phyloP scores from a whole-genome alignment of 2,329 filamentous ascomycete genomes.

The Stagonosporopsis cucurbitacearum region DNA sequence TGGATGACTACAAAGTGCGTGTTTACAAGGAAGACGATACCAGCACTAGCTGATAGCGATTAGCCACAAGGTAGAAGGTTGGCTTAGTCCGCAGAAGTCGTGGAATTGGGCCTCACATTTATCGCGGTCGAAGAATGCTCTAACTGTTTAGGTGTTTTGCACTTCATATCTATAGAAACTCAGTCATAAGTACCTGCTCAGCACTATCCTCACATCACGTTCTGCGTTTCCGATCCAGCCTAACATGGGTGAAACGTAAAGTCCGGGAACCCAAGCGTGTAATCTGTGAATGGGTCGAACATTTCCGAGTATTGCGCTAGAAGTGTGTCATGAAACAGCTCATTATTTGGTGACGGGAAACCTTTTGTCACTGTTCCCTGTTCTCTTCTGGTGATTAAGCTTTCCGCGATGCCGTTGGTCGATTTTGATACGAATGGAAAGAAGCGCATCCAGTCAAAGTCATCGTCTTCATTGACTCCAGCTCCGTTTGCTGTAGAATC shows the following conservation, averaged over 20 bases:
- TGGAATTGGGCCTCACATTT: background rate
- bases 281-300: constrained; percentile 31
- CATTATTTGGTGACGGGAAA: constrained; percentile 32
- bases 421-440: constrained; percentile 31
- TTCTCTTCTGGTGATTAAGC: constrained; percentile 23
- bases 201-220: no score
- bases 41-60: background rate
- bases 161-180: background rate
- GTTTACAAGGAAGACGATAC: constrained; percentile 39
- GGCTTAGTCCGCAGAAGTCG: background rate
- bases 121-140: background rate
- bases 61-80: background rate
- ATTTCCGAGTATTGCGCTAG: constrained; percentile 32
- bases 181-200: background rate
- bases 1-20: constrained; percentile 47
- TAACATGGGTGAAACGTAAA: constrained; percentile 8
- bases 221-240: background rate
- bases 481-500: background rate
- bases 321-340: constrained; percentile 28
- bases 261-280: constrained; percentile 12
- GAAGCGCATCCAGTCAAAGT: constrained; percentile 34
- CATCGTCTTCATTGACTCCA: constrained; percentile 8
- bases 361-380: constrained; percentile 28
- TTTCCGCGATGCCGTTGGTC: constrained; percentile 29
- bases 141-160: background rate